These are phyloP conservation scores for Schizothecium vesticola DNA, from an alignment of 495 filamentous ascomycete genomes.

Conservation along the genomic window DNA sequence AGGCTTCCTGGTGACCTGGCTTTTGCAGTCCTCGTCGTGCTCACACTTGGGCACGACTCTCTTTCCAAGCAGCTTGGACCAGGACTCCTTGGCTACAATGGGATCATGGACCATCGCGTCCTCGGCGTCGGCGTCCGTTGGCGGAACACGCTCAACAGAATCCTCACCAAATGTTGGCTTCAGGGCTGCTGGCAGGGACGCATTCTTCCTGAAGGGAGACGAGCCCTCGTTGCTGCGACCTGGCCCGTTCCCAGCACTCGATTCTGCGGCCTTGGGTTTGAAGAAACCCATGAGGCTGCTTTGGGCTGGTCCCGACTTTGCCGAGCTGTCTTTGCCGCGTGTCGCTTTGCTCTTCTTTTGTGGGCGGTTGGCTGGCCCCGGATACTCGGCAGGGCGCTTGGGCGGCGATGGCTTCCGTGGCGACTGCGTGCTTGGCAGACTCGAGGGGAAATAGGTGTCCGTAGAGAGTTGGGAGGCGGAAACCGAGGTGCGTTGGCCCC, in stretches of 20 bases:
- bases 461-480: constrained; percentile 7
- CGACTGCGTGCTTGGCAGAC: constrained; percentile 10
- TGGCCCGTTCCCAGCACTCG: background rate
- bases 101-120: constrained; percentile 53
- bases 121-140: background rate
- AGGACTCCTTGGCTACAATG: constrained; percentile 71
- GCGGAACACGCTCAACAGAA: background rate
- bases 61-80: constrained; percentile 79
- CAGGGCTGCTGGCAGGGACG: background rate
- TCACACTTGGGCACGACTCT: constrained; percentile 72
- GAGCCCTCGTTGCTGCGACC: background rate
- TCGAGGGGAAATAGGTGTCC: background rate
- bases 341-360: constrained; percentile 38
- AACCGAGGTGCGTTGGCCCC: background rate
- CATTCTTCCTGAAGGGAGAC: background rate
- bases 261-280: constrained; percentile 49
- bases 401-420: constrained; percentile 18
- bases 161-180: background rate
- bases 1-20: constrained; percentile 74
- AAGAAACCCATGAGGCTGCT: constrained; percentile 82
- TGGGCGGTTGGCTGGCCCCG: constrained; percentile 22
- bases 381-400: constrained; percentile 32
- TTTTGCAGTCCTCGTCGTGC: constrained; percentile 82
- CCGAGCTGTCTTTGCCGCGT: constrained; percentile 29
- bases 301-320: constrained; percentile 51